Conservation (phyloP, 2,329 filamentous ascomycete genomes). For the Aspergillus sergii region DNA sequence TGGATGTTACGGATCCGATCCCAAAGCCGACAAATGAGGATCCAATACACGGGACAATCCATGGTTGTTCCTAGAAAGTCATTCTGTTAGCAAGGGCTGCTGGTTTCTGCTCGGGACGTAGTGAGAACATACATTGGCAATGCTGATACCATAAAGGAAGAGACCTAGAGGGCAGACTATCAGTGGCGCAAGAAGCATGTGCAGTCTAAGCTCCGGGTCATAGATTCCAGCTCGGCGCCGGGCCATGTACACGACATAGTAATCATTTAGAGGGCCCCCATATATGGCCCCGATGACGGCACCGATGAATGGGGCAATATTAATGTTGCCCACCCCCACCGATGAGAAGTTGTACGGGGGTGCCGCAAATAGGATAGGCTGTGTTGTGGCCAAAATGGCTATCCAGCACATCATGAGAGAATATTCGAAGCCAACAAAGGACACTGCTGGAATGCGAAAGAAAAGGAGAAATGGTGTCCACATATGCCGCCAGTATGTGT, state of each 20-base stretch:
- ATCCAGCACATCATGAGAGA: conserved; percentile 42
- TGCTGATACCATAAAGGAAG: conserved; percentile 4
- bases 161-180: conserved; percentile 35
- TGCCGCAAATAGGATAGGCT: conserved; percentile 39
- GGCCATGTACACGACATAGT: conserved; percentile 40
- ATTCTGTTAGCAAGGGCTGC: not conserved
- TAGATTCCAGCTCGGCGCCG: conserved; percentile 44
- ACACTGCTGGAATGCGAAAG: conserved; percentile 53
- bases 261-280: conserved; percentile 42
- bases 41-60: conserved; percentile 11
- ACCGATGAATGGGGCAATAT: conserved; percentile 45
- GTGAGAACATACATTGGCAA: not conserved
- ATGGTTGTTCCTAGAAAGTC: conserved; percentile 4
- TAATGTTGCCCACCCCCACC: conserved; percentile 42
- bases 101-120: fast-evolving
- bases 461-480: conserved; percentile 33
- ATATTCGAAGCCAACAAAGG: conserved; percentile 44
- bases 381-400: conserved; percentile 41
- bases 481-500: conserved; percentile 21
- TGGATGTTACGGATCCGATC: conserved; percentile 6
- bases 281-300: conserved; percentile 37
- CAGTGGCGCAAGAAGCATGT: conserved; percentile 23
- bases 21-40: conserved; percentile 12
- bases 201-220: conserved; percentile 50
- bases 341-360: conserved; percentile 46